phyloP scores from a whole-genome alignment of 495 filamentous ascomycete species.

The Apiosordaria backusii region DNA sequence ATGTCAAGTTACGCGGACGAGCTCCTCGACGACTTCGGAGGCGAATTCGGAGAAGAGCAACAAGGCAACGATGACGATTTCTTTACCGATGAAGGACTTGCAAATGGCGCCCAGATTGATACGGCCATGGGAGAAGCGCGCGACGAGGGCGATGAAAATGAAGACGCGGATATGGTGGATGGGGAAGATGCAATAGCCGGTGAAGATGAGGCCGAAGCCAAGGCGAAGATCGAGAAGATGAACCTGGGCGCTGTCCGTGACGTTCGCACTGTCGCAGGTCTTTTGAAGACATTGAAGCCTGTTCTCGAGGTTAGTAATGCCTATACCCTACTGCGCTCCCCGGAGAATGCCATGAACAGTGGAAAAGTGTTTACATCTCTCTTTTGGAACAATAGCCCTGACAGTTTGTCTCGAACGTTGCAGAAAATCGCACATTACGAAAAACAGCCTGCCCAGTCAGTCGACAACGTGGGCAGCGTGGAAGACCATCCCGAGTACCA shows the following conservation, averaged over 20 bases:
- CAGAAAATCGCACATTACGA: conserved; percentile 77
- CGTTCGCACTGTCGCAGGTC: conserved; percentile 66
- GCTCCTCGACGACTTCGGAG: conserved; percentile 86
- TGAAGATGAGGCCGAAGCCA: conserved; percentile 65
- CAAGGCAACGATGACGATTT: conserved; percentile 41
- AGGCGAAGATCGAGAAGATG: conserved; percentile 76
- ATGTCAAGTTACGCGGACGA: conserved; percentile 83
- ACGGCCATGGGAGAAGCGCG: conserved; percentile 31
- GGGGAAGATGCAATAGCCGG: conserved; percentile 41
- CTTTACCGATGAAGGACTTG: conserved; percentile 28
- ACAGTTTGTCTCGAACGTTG: conserved; percentile 49
- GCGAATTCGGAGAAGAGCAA: conserved; percentile 53
- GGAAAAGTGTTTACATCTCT: conserved; percentile 49
- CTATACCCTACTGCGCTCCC: conserved; percentile 11
- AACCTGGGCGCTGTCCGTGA: conserved; percentile 66
- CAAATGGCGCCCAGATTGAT: conserved; percentile 22
- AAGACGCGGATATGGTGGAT: conserved; percentile 47
- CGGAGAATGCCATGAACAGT: conserved; percentile 17
- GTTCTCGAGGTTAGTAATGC: conserved; percentile 67
- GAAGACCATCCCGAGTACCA: conserved; percentile 87
- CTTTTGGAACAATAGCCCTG: conserved; percentile 51
- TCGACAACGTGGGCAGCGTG: conserved; percentile 62
- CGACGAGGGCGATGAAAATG: conserved; percentile 45
- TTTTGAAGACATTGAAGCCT: conserved; percentile 74
- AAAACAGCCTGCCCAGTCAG: conserved; percentile 59